Evolutionary conservation across 331 rosid species (phyloP), one percentile per base, ranked within the genome.

Genomic region (Pyracantha coccinea): DNA sequence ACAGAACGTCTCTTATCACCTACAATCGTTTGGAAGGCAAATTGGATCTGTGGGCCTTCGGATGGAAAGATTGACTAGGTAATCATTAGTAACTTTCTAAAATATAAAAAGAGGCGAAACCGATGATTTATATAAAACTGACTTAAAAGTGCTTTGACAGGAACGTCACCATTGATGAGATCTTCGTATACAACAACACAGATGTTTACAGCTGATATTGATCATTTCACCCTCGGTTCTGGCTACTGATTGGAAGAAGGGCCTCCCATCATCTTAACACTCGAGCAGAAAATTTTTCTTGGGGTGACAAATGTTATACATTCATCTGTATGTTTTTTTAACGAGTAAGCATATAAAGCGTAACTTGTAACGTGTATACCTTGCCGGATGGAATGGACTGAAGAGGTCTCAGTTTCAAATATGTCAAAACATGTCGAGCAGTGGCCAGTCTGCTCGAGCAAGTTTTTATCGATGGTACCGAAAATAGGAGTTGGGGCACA

Each of bases 1-100:
- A 85, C 95, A 32, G 98, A 90, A 67, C 93, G 97, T 28, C 93
- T 93, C 70, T 86, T 91, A n/a, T 86, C 91, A 1, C 86, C 90
- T 61, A 79, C 86, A 29, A 81, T 91, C 72, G 77, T 81, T 75
- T 93, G 98, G 98, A 91, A 86, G 75, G 93, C 97, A 58, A 85
- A 88, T 75, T 93, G 98, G 98, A 83, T 75, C 54, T 81, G 80
- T 68, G 85, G 79, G 78, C 68, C 96, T 16, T 65, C 66, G 12
- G 86, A 76, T 54, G 89, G 80, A 78, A 93, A 90, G 87, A 67
- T 35, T 41, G 98, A 93, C 72, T 93, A 85, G 85, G 62, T 20
- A 60, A n/a, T 66, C 23, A 23, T 27, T 61, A 68, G 72, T 69
- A 4, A 41, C 71, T 80, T 23, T 55, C n/a, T 41, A 45, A 61